These are phyloP conservation scores for Colletotrichum limetticola DNA, from an alignment of 2,329 filamentous ascomycete species.

Conservation along the genomic window DNA sequence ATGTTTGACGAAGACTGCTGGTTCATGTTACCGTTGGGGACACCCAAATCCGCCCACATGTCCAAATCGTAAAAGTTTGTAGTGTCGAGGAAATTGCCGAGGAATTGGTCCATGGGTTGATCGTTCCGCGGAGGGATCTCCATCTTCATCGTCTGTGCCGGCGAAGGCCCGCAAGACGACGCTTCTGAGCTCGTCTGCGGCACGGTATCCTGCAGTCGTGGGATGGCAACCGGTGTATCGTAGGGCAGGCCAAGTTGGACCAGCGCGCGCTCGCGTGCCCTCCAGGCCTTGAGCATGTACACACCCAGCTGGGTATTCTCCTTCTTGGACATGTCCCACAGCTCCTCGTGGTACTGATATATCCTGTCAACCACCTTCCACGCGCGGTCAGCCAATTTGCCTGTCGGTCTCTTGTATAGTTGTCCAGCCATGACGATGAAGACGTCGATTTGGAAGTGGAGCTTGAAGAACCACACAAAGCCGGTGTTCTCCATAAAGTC, in stretches of 20 bases:
- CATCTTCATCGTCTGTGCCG: conserved; percentile 41
- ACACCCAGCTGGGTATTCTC: conserved; percentile 56
- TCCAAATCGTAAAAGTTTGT: conserved; percentile 56
- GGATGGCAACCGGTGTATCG: conserved; percentile 57
- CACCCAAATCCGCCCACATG: conserved; percentile 48
- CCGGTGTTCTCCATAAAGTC: conserved; percentile 53
- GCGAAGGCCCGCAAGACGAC: conserved; percentile 42
- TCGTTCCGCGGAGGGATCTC: conserved; percentile 38
- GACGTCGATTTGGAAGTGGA: conserved; percentile 66
- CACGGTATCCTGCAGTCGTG: conserved; percentile 54
- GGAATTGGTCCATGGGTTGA: conserved; percentile 52
- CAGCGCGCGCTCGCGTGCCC: conserved; percentile 56
- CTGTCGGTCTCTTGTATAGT: conserved; percentile 58
- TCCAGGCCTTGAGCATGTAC: conserved; percentile 64
- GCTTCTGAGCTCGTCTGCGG: conserved; percentile 50
- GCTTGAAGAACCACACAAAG: conserved; percentile 66
- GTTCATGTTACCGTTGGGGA: conserved; percentile 23
- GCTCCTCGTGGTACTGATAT: conserved; percentile 61
- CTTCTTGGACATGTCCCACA: conserved; percentile 60
- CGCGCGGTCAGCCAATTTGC: conserved; percentile 62
- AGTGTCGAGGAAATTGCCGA: conserved; percentile 56
- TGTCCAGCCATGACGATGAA: conserved; percentile 66
- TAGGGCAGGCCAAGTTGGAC: conserved; percentile 48
- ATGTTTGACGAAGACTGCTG: conserved; percentile 29
- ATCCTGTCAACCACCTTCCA: conserved; percentile 60